Evolutionary conservation across 768 basidiomycete genomes (phyloP).

Genomic region (Pseudohyphozyma bogoriensis): DNA sequence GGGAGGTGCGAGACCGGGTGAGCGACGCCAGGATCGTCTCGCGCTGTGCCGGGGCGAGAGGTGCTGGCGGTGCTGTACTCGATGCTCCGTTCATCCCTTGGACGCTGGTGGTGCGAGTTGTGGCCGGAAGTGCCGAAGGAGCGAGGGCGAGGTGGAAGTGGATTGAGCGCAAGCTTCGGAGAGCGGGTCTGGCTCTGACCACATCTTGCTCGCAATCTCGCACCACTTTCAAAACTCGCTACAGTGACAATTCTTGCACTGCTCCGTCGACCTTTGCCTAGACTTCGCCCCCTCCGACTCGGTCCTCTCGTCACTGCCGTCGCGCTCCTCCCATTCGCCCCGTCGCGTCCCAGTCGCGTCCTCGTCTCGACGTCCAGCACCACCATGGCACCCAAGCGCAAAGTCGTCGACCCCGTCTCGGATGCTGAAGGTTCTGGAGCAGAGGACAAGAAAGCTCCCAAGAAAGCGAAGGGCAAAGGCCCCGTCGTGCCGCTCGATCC

Average conservation of each 20-base stretch:
- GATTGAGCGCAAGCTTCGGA: background rate
- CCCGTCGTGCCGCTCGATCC: constrained; percentile 31
- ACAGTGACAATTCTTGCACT: background rate
- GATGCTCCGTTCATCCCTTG: too few relatives aligned
- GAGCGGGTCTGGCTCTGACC: background rate
- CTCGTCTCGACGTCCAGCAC: too few relatives aligned
- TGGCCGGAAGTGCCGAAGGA: too few relatives aligned
- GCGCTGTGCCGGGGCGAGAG: too few relatives aligned
- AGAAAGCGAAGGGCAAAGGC: background rate
- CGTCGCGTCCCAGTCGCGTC: too few relatives aligned
- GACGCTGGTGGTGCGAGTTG: too few relatives aligned
- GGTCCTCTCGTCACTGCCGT: background rate
- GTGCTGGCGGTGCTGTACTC: background rate
- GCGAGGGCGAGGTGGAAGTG: background rate
- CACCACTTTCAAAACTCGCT: background rate
- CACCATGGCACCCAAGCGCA: constrained; percentile 1
- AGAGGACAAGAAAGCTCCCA: background rate
- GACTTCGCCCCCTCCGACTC: background rate
- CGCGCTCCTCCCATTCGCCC: background rate
- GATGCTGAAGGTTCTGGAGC: background rate
- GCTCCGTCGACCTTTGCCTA: background rate
- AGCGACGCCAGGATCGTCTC: background rate
- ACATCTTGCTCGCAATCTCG: background rate
- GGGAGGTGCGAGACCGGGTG: background rate
- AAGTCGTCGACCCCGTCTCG: background rate